These are phyloP conservation scores for Colletotrichum tropicale DNA, from an alignment of 2,329 filamentous ascomycete genomes.

Conservation along the genomic window DNA sequence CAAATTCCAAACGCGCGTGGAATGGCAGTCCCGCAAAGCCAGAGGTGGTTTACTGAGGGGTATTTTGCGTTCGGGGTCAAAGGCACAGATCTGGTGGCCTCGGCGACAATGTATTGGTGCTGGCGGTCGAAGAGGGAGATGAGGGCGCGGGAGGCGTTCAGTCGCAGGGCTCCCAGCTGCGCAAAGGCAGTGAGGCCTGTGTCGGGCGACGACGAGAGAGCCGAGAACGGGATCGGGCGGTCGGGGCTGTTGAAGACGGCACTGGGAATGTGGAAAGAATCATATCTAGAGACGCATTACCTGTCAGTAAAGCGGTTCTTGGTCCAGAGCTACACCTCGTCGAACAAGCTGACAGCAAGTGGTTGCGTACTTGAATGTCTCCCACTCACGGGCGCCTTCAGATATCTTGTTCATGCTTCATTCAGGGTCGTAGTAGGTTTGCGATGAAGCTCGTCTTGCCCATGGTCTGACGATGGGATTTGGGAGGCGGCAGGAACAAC, in stretches of 20 bases:
- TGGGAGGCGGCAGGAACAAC: background rate
- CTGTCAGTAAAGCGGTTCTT: background rate
- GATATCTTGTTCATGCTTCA: slow-evolving; percentile 23
- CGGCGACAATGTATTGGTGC: slow-evolving; percentile 54
- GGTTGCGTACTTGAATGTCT: slow-evolving; percentile 32
- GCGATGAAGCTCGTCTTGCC: slow-evolving; percentile 8
- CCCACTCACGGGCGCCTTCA: slow-evolving; percentile 32
- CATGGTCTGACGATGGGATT: slow-evolving; percentile 4
- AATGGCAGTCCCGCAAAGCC: slow-evolving; percentile 33
- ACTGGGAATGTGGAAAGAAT: slow-evolving; percentile 19
- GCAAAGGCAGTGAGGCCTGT: slow-evolving; percentile 51
- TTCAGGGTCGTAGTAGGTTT: background rate
- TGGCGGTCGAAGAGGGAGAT: slow-evolving; percentile 56
- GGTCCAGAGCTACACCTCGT: background rate
- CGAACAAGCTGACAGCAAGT: background rate
- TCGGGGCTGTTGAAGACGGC: slow-evolving; percentile 27
- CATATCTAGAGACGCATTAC: slow-evolving; percentile 8
- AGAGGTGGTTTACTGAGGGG: slow-evolving; percentile 14
- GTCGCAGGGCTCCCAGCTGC: slow-evolving; percentile 49
- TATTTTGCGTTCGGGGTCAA: slow-evolving; percentile 30
- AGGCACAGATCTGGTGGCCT: slow-evolving; percentile 48
- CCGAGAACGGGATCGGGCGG: slow-evolving; percentile 23
- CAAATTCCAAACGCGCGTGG: slow-evolving; percentile 33
- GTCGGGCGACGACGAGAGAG: slow-evolving; percentile 35
- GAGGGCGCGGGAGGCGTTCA: slow-evolving; percentile 41